phyloP scores from a whole-genome alignment of 305 asterid genomes.

The Fraxinus floribunda region DNA sequence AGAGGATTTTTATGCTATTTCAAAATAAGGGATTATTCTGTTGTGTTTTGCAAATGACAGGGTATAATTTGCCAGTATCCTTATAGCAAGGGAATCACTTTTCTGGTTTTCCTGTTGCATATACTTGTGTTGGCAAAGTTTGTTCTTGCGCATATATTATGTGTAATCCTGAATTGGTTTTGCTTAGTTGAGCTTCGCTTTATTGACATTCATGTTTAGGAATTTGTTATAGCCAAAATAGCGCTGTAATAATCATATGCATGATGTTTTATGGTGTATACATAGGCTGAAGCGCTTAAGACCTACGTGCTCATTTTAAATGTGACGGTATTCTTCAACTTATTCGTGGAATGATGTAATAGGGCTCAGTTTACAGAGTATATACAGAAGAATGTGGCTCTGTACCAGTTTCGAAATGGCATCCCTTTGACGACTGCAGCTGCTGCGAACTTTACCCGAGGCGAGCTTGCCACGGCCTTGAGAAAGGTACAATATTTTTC shows the following conservation, averaged over 20 bases:
- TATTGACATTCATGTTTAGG: background rate
- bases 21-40: background rate
- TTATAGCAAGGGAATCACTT: background rate
- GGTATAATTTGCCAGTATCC: background rate
- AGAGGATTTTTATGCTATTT: background rate
- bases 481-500: constrained; percentile 57
- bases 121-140: background rate
- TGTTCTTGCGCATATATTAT: background rate
- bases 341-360: constrained; percentile 17
- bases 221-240: background rate
- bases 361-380: constrained; percentile 97
- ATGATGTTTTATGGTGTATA: background rate
- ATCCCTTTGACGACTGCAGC: constrained; percentile 95
- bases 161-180: background rate
- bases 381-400: constrained; percentile 85
- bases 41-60: background rate
- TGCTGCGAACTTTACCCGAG: constrained; percentile 88
- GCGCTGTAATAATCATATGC: background rate
- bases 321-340: background rate
- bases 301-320: constrained; percentile 4
- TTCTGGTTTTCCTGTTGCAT: background rate
- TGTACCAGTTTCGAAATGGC: constrained; percentile 94
- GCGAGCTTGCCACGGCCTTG: constrained; percentile 96
- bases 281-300: constrained; percentile 9
- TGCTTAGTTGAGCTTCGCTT: background rate